These are phyloP conservation scores for Raddia distichophylla DNA, from an alignment of 176 grass and related monocot species.

Conservation along the genomic window DNA sequence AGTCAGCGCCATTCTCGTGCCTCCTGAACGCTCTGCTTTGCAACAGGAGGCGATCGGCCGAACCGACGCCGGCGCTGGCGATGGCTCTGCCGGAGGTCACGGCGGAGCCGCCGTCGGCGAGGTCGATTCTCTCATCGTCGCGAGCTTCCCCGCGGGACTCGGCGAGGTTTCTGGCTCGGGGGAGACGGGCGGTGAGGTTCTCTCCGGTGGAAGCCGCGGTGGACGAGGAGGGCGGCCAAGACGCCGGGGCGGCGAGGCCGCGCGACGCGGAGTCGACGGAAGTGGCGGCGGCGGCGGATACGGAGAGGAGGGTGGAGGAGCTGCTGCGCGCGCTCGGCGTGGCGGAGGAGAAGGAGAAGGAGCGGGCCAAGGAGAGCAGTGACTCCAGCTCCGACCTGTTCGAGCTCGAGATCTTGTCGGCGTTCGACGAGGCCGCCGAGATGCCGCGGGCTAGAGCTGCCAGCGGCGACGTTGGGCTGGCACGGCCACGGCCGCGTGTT, in stretches of 20 bases:
- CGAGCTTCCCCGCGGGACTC: slow-evolving; percentile 47
- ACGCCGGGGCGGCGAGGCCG: slow-evolving; percentile 31
- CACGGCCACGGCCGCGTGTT: slow-evolving; percentile 32
- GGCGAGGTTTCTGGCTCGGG: slow-evolving; percentile 33
- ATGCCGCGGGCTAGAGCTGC: not conserved
- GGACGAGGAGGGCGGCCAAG: slow-evolving; percentile 47
- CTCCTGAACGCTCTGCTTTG: slow-evolving; percentile 43
- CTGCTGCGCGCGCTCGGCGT: slow-evolving; percentile 50
- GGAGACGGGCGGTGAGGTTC: slow-evolving; percentile 78
- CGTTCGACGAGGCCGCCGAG: slow-evolving; percentile 5
- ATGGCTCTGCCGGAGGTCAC: not conserved
- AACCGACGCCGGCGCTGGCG: not conserved
- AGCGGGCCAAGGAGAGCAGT: slow-evolving; percentile 64
- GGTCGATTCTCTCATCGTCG: slow-evolving; percentile 57
- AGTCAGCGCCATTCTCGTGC: slow-evolving; percentile 49
- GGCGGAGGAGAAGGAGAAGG: slow-evolving; percentile 52
- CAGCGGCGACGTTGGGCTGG: not conserved
- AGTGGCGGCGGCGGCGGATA: not conserved
- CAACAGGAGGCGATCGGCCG: slow-evolving; percentile 38
- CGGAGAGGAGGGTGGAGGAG: slow-evolving; percentile 57
- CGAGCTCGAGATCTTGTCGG: slow-evolving; percentile 59
- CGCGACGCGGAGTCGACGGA: slow-evolving; percentile 11
- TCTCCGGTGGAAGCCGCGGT: slow-evolving; percentile 62
- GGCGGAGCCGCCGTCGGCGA: slow-evolving; percentile 36
- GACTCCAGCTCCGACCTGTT: slow-evolving; percentile 86